Evolutionary conservation across 768 basidiomycete genomes (phyloP), one percentile per base, ranked within the genome.

Genomic region (Lactarius deliciosus): DNA sequence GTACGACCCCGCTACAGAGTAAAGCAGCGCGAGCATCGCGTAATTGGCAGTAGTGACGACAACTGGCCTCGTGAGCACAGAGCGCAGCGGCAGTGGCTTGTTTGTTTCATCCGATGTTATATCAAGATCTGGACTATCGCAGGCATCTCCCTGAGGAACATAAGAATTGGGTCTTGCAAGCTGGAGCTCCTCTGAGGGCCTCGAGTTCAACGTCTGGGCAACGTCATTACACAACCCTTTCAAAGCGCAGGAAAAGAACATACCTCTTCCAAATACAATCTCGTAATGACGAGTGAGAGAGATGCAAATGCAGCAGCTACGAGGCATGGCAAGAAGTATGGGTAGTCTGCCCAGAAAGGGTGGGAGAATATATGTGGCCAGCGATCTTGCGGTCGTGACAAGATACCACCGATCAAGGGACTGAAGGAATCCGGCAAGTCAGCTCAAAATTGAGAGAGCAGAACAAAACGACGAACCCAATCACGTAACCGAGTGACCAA

Each of bases 31-130:
- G n/a, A 83, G 73, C 8, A 72, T 69, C 47, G 73, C 76, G 69
- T 82, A 83, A 69, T 81, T 84, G 62, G 71, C 64, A 30, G 81
- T 72, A 30, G 81, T 75, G 47, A 83, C 72, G 54, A 80, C 64
- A 54, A 85, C 77, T 47, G 47, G 47, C 47, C 5, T 47, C n/a
- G 47, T 47, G 6, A 47, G 47, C 4, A 22, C 47, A 47, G 71
- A 68, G 10, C 76, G 76, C 63, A 87, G 78, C 1, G 76, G 55
- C 11, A 70, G 10, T 0, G 74, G 73, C 32, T 38, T 25, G 36
- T 36, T 28, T 25, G 25, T 28, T 28, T 64, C 40, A 6, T 32
- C 32, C 8, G 34, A 16, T 25, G 13, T 45, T 10, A 9, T 45
- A 18, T n/a, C n/a, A 25, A n/a, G 20, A 61, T 34, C 60, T 2